Percentiles rank a stretch among this genome's conserved stretches.
Evolutionary conservation across 306 rosid genomes (phyloP).

Genomic region (Malus asiatica): DNA sequence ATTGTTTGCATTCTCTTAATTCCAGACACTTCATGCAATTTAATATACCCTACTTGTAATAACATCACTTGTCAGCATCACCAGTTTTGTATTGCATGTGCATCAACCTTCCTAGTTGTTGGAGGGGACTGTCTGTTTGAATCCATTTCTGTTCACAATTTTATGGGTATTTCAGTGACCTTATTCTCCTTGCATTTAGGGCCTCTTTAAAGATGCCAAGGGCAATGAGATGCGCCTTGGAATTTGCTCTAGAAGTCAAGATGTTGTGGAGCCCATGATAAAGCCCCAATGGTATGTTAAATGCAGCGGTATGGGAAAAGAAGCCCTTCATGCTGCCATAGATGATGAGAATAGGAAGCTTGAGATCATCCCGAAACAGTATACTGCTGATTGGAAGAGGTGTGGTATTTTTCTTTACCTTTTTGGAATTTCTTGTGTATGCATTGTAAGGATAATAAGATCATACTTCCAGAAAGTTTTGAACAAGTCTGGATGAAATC

Average conservation of each 20-base stretch:
- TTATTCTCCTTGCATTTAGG: conserved; percentile 38
- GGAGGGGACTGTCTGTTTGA: conserved; percentile 2
- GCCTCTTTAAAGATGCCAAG: conserved; percentile 75
- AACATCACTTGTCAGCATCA: neutral
- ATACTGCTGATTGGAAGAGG: conserved; percentile 89
- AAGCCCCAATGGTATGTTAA: conserved; percentile 92
- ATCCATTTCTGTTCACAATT: neutral
- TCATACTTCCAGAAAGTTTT: neutral
- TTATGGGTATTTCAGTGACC: conserved; percentile 5
- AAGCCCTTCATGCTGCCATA: conserved; percentile 66
- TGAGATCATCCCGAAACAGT: conserved; percentile 75
- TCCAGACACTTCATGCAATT: neutral
- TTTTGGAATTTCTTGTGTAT: neutral
- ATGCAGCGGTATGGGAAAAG: conserved; percentile 57
- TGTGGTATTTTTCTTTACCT: neutral
- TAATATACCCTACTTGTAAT: neutral
- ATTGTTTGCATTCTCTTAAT: neutral
- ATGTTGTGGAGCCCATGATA: conserved; percentile 89
- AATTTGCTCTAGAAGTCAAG: conserved; percentile 84
- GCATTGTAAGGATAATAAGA: neutral
- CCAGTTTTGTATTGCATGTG: neutral
- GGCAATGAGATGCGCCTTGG: conserved; percentile 95
- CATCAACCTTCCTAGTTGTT: neutral
- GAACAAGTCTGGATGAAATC: neutral
- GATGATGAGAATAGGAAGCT: conserved; percentile 56